phyloP scores from a whole-genome alignment of 371 early-diverging fungal species.

The Apophysomyces variabilis region DNA sequence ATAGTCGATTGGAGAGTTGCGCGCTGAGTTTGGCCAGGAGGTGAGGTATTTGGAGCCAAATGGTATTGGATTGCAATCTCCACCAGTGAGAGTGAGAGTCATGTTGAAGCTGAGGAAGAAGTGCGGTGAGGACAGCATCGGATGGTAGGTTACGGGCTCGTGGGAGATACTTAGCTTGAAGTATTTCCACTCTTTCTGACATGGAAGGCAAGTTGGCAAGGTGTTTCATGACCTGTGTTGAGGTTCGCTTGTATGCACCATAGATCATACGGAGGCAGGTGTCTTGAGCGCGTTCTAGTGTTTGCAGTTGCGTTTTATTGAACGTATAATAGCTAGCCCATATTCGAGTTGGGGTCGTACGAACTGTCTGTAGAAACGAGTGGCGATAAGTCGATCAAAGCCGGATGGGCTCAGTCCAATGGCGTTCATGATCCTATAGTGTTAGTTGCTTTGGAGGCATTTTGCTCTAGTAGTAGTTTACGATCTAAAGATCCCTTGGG shows the following conservation, averaged over 20 bases:
- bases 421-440: slow-evolving; percentile 8
- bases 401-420: slow-evolving; percentile 17
- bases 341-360: slow-evolving; percentile 14
- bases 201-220: slow-evolving; percentile 14
- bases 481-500: slow-evolving; percentile 8
- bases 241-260: neutral
- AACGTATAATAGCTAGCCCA: neutral
- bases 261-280: neutral
- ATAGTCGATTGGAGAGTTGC: neutral
- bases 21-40: neutral
- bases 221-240: slow-evolving; percentile 17
- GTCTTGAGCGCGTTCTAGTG: neutral
- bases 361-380: slow-evolving; percentile 11
- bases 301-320: neutral
- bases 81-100: neutral
- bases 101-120: slow-evolving; percentile 2
- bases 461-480: slow-evolving; percentile 2
- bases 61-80: neutral
- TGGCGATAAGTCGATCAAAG: neutral
- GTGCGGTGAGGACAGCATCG: slow-evolving; percentile 10
- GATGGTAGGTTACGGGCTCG: neutral
- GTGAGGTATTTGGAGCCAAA: neutral
- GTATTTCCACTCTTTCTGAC: neutral
- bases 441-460: neutral
- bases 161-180: slow-evolving; percentile 16